Evolutionary conservation across 805 yeast species (phyloP).

Genomic region (Schwanniomyces vanrijiae): DNA sequence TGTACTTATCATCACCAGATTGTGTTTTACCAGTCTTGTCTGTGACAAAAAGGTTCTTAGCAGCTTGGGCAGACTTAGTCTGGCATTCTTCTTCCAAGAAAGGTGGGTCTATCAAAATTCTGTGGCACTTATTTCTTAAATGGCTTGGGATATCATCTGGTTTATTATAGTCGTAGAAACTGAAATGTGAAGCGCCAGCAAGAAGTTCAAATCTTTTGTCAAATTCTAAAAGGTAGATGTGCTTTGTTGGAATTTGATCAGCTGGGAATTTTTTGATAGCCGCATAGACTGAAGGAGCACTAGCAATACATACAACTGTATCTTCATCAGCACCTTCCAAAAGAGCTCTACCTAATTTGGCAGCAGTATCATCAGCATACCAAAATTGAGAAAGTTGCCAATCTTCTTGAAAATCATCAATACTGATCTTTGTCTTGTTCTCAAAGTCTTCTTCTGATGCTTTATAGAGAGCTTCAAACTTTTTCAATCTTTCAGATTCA

Average conservation of each 20-base stretch:
- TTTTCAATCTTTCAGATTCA: constrained; percentile 54
- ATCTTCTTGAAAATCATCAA: constrained; percentile 81
- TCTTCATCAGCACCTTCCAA: constrained; percentile 72
- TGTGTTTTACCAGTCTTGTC: constrained; percentile 40
- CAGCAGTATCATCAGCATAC: constrained; percentile 77
- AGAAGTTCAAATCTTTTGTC: constrained; percentile 75
- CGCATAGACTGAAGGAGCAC: constrained; percentile 93
- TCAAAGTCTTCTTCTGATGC: constrained; percentile 59
- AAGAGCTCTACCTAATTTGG: constrained; percentile 63
- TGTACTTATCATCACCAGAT: constrained; percentile 42
- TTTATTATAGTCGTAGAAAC: constrained; percentile 69
- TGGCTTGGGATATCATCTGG: constrained; percentile 63
- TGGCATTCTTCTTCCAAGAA: constrained; percentile 83
- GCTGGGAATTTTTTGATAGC: constrained; percentile 61
- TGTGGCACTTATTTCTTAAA: constrained; percentile 61
- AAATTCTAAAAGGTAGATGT: constrained; percentile 74
- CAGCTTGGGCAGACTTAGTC: constrained; percentile 54
- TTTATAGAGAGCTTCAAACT: constrained; percentile 53
- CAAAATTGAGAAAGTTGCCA: constrained; percentile 96
- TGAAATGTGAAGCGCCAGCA: constrained; percentile 67
- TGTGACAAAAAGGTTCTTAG: constrained; percentile 51
- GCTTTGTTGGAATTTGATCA: constrained; percentile 57
- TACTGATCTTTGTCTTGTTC: constrained; percentile 44
- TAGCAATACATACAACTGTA: constrained; percentile 72
- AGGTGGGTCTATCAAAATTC: constrained; percentile 85